phyloP scores from a whole-genome alignment of 805 yeast species.

The Wickerhamomyces pijperi region DNA sequence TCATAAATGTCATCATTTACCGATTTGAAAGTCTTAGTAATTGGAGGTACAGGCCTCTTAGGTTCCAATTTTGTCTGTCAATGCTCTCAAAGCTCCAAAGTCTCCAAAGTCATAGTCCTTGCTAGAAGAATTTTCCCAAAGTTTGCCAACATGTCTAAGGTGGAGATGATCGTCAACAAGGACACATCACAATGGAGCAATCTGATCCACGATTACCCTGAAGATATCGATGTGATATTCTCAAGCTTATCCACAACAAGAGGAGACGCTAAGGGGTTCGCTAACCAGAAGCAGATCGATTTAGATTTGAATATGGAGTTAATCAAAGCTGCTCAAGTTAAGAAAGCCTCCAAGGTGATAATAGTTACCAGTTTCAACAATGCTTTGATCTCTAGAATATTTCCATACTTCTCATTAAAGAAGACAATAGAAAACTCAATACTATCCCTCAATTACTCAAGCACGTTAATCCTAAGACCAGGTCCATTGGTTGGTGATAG shows the following conservation, averaged over 20 bases:
- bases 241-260: slow-evolving; percentile 67
- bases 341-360: slow-evolving; percentile 52
- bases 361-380: slow-evolving; percentile 52
- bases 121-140: slow-evolving; percentile 3
- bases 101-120: slow-evolving; percentile 5
- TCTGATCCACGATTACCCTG: slow-evolving; percentile 16
- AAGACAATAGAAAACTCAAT: slow-evolving; percentile 65
- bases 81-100: slow-evolving; percentile 5
- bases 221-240: slow-evolving; percentile 27
- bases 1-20: background rate
- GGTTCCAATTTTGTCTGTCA: slow-evolving; percentile 11
- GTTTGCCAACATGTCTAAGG: slow-evolving; percentile 16
- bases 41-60: slow-evolving; percentile 15
- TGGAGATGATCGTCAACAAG: slow-evolving; percentile 29
- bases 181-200: slow-evolving; percentile 42
- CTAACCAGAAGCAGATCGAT: slow-evolving; percentile 59
- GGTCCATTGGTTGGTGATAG: slow-evolving; percentile 38
- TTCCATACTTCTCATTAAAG: slow-evolving; percentile 53
- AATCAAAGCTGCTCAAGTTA: slow-evolving; percentile 58
- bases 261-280: slow-evolving; percentile 54
- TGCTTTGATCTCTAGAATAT: slow-evolving; percentile 34
- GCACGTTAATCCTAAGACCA: slow-evolving; percentile 65
- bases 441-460: slow-evolving; percentile 44
- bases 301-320: slow-evolving; percentile 53
- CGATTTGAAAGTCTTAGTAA: slow-evolving; percentile 4